phyloP scores from a whole-genome alignment of 2,329 filamentous ascomycete species.

The Grosmannia huntii region DNA sequence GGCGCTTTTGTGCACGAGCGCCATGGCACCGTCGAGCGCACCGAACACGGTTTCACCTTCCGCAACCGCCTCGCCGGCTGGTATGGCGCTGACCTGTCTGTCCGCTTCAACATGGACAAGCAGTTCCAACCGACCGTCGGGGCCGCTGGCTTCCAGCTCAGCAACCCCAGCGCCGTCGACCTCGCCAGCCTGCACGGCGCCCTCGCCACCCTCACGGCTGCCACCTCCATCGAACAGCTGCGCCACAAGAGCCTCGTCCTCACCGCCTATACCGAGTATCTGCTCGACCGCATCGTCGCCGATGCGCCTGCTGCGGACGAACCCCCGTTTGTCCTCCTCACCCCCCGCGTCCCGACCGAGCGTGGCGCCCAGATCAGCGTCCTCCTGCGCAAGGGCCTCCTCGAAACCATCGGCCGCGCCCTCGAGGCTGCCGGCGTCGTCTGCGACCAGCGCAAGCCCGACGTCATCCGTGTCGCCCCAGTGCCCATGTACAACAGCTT shows the following conservation, averaged over 20 bases:
- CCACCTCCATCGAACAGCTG: constrained; percentile 56
- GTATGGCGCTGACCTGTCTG: constrained; percentile 72
- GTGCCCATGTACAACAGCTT: constrained; percentile 76
- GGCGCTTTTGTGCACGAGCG: constrained; percentile 69
- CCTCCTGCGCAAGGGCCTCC: constrained; percentile 50
- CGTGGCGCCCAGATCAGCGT: constrained; percentile 63
- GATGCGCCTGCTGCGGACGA: constrained; percentile 25
- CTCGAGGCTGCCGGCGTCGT: constrained; percentile 60
- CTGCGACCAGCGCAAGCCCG: constrained; percentile 72
- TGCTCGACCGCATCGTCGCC: constrained; percentile 37
- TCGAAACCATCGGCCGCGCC: constrained; percentile 52
- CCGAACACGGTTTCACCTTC: constrained; percentile 26
- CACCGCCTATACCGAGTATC: constrained; percentile 63
- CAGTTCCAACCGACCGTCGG: constrained; percentile 64
- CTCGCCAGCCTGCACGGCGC: constrained; percentile 62
- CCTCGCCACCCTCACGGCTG: constrained; percentile 59
- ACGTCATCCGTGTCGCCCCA: constrained; percentile 74
- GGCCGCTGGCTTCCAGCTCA: constrained; percentile 70
- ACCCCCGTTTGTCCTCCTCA: constrained; percentile 49
- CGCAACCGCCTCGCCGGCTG: constrained; percentile 63
- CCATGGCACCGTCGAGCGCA: constrained; percentile 43
- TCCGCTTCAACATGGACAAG: constrained; percentile 59
- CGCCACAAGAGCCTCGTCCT: constrained; percentile 58
- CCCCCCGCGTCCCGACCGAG: constrained; percentile 52
- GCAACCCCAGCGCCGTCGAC: constrained; percentile 70